phyloP scores from a whole-genome alignment of 805 yeast species.

The Candida hispaniensis region DNA sequence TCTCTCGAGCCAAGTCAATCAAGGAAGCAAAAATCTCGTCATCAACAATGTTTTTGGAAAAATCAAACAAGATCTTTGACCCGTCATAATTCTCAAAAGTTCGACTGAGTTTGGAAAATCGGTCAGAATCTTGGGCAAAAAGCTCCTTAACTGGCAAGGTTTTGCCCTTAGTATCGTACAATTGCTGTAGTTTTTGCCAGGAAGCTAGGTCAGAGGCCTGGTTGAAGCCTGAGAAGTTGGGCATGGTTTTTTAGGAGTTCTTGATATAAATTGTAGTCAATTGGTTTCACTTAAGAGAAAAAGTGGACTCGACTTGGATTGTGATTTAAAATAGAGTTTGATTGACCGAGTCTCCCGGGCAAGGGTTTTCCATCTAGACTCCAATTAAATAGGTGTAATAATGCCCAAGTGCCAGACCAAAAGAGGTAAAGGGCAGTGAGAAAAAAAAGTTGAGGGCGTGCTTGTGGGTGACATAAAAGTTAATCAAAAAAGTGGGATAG shows the following conservation, averaged over 20 bases:
- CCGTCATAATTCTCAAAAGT: slow-evolving; percentile 78
- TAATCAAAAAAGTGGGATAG: too few relatives aligned
- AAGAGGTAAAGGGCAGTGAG: too few relatives aligned
- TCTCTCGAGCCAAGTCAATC: slow-evolving; percentile 76
- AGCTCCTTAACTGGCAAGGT: slow-evolving; percentile 63
- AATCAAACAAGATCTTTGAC: slow-evolving; percentile 84
- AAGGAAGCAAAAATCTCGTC: slow-evolving; percentile 65
- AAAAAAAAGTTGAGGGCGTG: slow-evolving; percentile 54
- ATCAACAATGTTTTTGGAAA: slow-evolving; percentile 85
- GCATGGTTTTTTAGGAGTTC: slow-evolving; percentile 17
- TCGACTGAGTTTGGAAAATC: slow-evolving; percentile 67
- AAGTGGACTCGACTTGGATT: neutral
- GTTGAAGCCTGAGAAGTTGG: slow-evolving; percentile 42
- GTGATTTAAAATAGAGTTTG: too few relatives aligned
- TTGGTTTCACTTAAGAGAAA: slow-evolving; percentile 1
- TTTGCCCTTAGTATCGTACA: slow-evolving; percentile 63
- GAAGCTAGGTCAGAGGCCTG: slow-evolving; percentile 67
- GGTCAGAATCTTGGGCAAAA: slow-evolving; percentile 59
- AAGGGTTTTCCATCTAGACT: too few relatives aligned
- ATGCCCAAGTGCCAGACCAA: too few relatives aligned
- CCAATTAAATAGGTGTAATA: too few relatives aligned
- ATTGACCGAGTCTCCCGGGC: too few relatives aligned
- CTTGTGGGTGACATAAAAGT: slow-evolving; percentile 51
- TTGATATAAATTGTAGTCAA: slow-evolving; percentile 4
- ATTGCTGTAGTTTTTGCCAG: slow-evolving; percentile 65